Conservation (phyloP, 805 yeast genomes). For the Saccharomycopsis sp. region DNA sequence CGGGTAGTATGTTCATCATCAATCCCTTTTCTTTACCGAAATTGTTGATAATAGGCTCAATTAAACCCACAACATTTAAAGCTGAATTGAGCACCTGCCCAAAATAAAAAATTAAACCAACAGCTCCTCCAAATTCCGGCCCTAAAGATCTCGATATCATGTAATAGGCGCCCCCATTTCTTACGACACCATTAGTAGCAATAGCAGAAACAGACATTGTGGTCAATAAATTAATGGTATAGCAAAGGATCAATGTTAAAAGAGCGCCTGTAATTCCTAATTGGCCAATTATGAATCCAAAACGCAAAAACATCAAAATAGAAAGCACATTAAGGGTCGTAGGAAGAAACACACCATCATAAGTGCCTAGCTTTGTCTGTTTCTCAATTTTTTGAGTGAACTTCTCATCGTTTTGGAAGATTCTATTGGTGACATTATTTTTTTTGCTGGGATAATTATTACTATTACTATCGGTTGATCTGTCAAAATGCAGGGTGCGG, state of each 20-base stretch:
- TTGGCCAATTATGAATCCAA: slow-evolving; percentile 93
- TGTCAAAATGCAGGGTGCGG: slow-evolving; percentile 1
- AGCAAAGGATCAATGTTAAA: slow-evolving; percentile 61
- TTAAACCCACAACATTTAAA: slow-evolving; percentile 90
- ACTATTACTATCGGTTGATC: neutral
- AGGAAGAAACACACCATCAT: slow-evolving; percentile 88
- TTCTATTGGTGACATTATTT: slow-evolving; percentile 18
- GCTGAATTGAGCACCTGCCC: slow-evolving; percentile 93
- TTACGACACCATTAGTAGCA: slow-evolving; percentile 93
- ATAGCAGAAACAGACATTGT: slow-evolving; percentile 90
- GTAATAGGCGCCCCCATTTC: slow-evolving; percentile 98
- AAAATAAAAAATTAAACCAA: slow-evolving; percentile 87
- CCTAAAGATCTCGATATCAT: slow-evolving; percentile 95
- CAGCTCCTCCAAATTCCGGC: slow-evolving; percentile 97
- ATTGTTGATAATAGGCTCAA: slow-evolving; percentile 81
- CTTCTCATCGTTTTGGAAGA: slow-evolving; percentile 6
- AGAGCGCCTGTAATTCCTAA: slow-evolving; percentile 82
- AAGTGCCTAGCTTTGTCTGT: slow-evolving; percentile 60
- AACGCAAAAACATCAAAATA: slow-evolving; percentile 89
- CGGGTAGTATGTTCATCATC: slow-evolving; percentile 53
- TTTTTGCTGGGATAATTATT: neutral
- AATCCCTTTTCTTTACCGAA: slow-evolving; percentile 58
- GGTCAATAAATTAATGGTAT: slow-evolving; percentile 74
- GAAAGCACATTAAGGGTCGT: slow-evolving; percentile 89
- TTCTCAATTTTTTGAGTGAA: neutral